Percentiles rank a stretch among this genome's conserved stretches.
Evolutionary conservation across 805 yeast genomes (phyloP).

Genomic region (Nakazawaea laoshanensis): DNA sequence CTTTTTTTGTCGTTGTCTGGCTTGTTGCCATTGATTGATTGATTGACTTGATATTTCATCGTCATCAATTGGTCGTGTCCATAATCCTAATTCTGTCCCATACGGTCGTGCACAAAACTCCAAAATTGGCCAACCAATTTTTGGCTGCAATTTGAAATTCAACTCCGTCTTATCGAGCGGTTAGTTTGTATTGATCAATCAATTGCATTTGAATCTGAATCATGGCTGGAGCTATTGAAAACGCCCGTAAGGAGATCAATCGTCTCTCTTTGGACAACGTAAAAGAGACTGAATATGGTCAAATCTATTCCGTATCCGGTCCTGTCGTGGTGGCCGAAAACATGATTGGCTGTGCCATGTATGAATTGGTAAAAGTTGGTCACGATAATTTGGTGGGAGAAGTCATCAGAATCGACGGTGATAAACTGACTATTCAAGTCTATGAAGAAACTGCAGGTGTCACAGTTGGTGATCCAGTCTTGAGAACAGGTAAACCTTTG

Average conservation of each 20-base stretch:
- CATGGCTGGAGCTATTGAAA: constrained; percentile 95
- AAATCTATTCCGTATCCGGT: constrained; percentile 91
- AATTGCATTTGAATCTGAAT: background rate
- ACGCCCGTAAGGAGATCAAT: constrained; percentile 89
- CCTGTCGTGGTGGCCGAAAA: constrained; percentile 97
- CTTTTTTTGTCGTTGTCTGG: too few species aligned
- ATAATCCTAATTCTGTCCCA: too few species aligned
- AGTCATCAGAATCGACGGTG: constrained; percentile 93
- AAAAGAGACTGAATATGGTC: constrained; percentile 76
- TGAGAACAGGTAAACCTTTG: constrained; percentile 97
- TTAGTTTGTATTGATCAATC: too few species aligned
- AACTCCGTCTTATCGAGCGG: too few species aligned
- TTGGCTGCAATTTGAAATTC: too few species aligned
- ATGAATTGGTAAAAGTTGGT: constrained; percentile 96
- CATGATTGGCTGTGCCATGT: constrained; percentile 99
- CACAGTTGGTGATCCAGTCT: constrained; percentile 97
- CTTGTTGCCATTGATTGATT: too few species aligned
- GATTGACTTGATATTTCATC: too few species aligned
- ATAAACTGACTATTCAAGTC: constrained; percentile 97
- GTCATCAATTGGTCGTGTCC: too few species aligned
- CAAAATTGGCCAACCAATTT: too few species aligned
- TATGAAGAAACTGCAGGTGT: constrained; percentile 99
- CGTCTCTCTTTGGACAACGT: constrained; percentile 73
- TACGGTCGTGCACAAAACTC: too few species aligned
- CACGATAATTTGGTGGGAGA: constrained; percentile 97